These are phyloP conservation scores for Metschnikowia drakensbergensis DNA, from an alignment of 805 yeast species.

Conservation along the genomic window DNA sequence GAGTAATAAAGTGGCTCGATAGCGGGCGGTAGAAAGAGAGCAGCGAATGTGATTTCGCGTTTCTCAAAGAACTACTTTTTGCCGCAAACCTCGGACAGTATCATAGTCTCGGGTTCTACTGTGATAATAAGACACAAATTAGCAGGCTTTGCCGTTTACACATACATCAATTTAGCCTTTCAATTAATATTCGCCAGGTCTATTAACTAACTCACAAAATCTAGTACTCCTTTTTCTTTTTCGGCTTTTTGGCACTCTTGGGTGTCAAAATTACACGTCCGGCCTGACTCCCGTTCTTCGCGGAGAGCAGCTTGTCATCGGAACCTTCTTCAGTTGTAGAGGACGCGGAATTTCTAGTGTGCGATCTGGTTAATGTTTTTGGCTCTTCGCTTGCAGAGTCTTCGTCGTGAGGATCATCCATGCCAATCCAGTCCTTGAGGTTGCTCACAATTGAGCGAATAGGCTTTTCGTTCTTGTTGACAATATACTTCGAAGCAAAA, in stretches of 20 bases:
- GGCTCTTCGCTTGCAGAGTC: conserved; percentile 24
- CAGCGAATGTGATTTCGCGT: background rate
- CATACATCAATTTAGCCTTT: background rate
- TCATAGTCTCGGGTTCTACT: too few relatives aligned
- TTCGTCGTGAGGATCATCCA: conserved; percentile 32
- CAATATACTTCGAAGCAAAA: conserved; percentile 61
- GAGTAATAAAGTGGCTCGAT: background rate
- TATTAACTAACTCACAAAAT: conserved; percentile 1
- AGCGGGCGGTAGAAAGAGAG: background rate
- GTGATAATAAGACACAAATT: too few relatives aligned
- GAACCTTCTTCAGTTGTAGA: background rate
- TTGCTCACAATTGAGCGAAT: conserved; percentile 35
- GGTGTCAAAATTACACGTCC: conserved; percentile 4
- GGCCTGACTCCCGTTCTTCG: background rate
- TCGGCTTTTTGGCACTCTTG: conserved; percentile 3
- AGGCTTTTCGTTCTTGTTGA: conserved; percentile 43
- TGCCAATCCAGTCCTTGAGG: conserved; percentile 40
- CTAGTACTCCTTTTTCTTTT: background rate
- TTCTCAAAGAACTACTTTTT: background rate
- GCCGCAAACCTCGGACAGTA: background rate
- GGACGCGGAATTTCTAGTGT: background rate
- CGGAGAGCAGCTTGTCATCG: background rate
- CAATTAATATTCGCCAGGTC: conserved; percentile 8
- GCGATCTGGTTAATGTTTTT: conserved; percentile 6
- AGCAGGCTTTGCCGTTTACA: too few relatives aligned